Base-by-base conservation (phyloP, 805 yeast species). In the Cyberlindnera galapagoensis region DNA sequence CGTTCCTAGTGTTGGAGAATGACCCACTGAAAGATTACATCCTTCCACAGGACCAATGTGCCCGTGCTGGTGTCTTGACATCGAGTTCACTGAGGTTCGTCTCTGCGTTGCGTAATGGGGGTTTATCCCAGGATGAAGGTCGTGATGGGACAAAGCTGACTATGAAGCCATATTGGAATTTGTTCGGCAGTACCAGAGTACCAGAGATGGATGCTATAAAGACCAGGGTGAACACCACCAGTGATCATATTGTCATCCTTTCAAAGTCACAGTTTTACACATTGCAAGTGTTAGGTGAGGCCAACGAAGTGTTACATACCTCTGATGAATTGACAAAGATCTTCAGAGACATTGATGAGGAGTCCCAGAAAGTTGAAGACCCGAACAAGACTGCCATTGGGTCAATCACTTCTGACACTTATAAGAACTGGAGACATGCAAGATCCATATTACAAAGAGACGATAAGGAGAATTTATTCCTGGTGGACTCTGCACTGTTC, bases 201-300 rank as follows among this genome's bases (percentile, higher is more conserved):
- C 79, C 79, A 3, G 60, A 59, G 20, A 47, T 50, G 29, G 48
- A 57, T 28, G 94, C 95, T 5, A 82, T 95, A 47, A 71, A 80
- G 32, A 74, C 83, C 65, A 85, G 78, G 54, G 64, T 79, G 3
- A 84, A 76, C 51, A 51, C 66, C 7, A 62, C 70, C 15, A 74
- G 90, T 3, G 74, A 74, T 43, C 94, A 86, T 53, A 71, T 87
- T 24, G 69, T 84, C 12, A 80, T 87, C 19, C 60, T 85, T 42
- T 77, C 86, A 29, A 78, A 76, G 42, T 83, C 94, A 6, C 95
- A 85, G 54, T 85, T 83, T 56, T 87, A 86, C 56, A 81, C 90
- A 74, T 71, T 87, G 45, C 88, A 82, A 47, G 95, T 87, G 1
- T 63, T 87, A 42, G 88, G 82, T 54, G 67, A 67, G 13, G 59